Evolutionary conservation across 257 asterid species (phyloP).

Genomic region (Solanum etuberosum): DNA sequence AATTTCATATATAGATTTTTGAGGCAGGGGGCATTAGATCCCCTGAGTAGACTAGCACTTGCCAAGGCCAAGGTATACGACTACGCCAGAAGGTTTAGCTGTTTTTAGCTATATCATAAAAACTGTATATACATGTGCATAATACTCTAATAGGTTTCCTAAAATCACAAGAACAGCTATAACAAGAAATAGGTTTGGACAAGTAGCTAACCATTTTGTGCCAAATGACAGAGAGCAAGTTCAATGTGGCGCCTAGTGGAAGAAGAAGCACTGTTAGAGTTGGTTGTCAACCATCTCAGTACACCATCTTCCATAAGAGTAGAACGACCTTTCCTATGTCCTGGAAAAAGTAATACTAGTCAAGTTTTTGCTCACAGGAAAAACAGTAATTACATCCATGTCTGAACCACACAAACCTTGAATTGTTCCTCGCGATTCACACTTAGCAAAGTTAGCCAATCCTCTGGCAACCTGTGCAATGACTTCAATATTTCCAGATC

Average conservation of each 20-base stretch:
- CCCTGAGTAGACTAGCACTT: not conserved
- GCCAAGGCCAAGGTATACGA: not conserved
- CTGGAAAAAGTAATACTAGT: slow-evolving; percentile 20
- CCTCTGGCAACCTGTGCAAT: slow-evolving; percentile 86
- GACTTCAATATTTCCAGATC: slow-evolving; percentile 54
- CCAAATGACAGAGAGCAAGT: slow-evolving; percentile 89
- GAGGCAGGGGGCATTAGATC: not conserved
- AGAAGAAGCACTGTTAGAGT: slow-evolving; percentile 41
- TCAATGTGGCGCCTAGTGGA: slow-evolving; percentile 74
- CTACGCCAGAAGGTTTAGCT: not conserved
- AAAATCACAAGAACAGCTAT: not conserved
- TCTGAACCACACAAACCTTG: slow-evolving; percentile 36
- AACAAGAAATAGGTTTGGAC: not conserved
- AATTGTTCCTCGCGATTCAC: slow-evolving; percentile 75
- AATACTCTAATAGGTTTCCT: not conserved
- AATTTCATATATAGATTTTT: not conserved
- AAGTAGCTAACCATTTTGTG: slow-evolving; percentile 66
- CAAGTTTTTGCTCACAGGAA: not conserved
- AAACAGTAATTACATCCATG: not conserved
- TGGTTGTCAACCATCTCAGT: slow-evolving; percentile 61
- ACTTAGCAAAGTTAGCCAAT: slow-evolving; percentile 80
- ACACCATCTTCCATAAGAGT: slow-evolving; percentile 69
- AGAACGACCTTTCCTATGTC: slow-evolving; percentile 62
- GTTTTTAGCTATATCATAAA: not conserved
- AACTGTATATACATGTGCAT: not conserved